Conservation (phyloP, 495 filamentous ascomycete species). For the Aspergillus nidulans region DNA sequence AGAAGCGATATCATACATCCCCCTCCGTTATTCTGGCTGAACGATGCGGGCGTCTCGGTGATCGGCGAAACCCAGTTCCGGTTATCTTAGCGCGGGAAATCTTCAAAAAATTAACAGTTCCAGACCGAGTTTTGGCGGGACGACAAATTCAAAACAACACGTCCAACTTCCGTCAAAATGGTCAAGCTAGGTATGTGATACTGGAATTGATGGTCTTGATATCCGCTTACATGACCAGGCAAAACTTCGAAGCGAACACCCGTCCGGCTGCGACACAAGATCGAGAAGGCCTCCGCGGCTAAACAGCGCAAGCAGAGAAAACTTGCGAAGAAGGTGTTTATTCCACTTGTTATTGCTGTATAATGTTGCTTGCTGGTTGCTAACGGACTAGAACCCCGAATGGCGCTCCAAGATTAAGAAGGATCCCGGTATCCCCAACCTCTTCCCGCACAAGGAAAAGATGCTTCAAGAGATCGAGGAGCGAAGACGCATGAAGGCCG, state of each 20-base stretch:
- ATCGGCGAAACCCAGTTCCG: constrained; percentile 38
- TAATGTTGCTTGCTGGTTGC: neutral
- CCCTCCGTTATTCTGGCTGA: neutral
- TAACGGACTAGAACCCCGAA: constrained; percentile 67
- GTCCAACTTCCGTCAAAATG: constrained; percentile 32
- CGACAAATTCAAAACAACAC: constrained; percentile 3
- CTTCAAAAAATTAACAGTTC: constrained; percentile 28
- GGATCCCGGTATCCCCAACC: constrained; percentile 92
- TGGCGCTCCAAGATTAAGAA: constrained; percentile 93
- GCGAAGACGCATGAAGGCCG: constrained; percentile 68
- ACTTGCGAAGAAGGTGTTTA: constrained; percentile 68
- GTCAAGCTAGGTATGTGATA: constrained; percentile 46
- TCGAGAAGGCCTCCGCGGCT: constrained; percentile 84
- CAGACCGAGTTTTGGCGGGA: constrained; percentile 10
- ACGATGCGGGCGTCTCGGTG: constrained; percentile 22
- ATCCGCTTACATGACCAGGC: constrained; percentile 45
- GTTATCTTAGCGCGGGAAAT: constrained; percentile 44
- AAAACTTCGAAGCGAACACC: constrained; percentile 90
- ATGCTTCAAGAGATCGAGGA: constrained; percentile 93
- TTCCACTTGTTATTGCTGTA: neutral
- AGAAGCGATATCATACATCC: neutral
- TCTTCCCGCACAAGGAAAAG: constrained; percentile 97
- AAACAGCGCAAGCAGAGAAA: constrained; percentile 90
- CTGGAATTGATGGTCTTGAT: constrained; percentile 6
- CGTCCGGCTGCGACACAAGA: constrained; percentile 87